These are phyloP conservation scores for Escovopsis sp. DNA, from an alignment of 2,329 filamentous ascomycete genomes.

Conservation along the genomic window DNA sequence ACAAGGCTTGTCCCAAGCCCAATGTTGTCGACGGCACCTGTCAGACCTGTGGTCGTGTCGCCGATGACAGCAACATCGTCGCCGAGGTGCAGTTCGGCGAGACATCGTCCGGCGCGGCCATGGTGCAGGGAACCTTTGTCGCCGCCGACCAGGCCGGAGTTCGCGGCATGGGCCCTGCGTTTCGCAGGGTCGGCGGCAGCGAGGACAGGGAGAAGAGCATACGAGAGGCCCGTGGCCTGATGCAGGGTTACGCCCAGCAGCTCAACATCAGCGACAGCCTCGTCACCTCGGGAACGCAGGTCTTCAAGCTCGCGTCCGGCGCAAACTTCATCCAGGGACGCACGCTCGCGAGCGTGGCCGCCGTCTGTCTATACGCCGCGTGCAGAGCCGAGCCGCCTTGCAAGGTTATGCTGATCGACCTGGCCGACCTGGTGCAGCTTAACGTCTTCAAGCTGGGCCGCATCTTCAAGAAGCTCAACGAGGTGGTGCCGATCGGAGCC, in stretches of 20 bases:
- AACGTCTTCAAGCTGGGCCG: constrained; percentile 89
- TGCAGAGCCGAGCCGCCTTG: constrained; percentile 69
- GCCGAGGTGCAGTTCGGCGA: constrained; percentile 87
- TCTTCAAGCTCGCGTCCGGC: constrained; percentile 61
- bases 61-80: constrained; percentile 79
- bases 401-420: constrained; percentile 85
- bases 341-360: constrained; percentile 68
- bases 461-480: constrained; percentile 71
- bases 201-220: constrained; percentile 46
- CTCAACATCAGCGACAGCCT: constrained; percentile 47
- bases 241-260: constrained; percentile 46
- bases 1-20: constrained; percentile 44
- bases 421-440: constrained; percentile 68
- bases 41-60: constrained; percentile 68
- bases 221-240: constrained; percentile 41
- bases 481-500: constrained; percentile 55
- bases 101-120: constrained; percentile 66
- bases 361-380: constrained; percentile 82
- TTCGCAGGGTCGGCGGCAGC: constrained; percentile 42
- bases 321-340: constrained; percentile 77
- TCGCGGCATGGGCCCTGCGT: constrained; percentile 49
- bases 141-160: constrained; percentile 73
- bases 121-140: constrained; percentile 82
- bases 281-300: constrained; percentile 50
- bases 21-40: constrained; percentile 57